Evolutionary conservation across 2,329 filamentous ascomycete species (phyloP), one percentile per base, ranked within the genome.

Genomic region (Sarocladium strictum): DNA sequence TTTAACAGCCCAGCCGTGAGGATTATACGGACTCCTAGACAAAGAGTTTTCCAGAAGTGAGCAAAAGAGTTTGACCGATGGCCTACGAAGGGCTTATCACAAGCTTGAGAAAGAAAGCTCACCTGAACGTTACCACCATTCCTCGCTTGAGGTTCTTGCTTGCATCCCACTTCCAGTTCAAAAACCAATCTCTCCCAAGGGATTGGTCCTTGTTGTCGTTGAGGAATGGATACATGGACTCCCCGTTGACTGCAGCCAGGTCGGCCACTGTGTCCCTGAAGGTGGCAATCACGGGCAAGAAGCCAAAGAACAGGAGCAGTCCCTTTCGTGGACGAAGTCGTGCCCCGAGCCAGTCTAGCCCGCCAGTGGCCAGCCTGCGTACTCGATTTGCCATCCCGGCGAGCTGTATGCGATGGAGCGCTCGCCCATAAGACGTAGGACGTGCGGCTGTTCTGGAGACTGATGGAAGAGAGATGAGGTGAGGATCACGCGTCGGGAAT

Each of bases 201-300:
- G 75, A 83, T 62, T 77, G 75, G 64, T 85, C 75, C 62, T 76
- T 84, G 53, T 85, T 79, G 56, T 83, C 75, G 63, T 92, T 92
- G 54, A 93, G 73, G 58, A 84, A 86, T 1, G 89, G 89, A 54
- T 86, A 86, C 89, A 94, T 94, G 19, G 86, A 90, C 19, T 75
- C 68, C 2, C 85, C 85, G 33, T 75, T 74, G 57, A 88, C 79
- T 56, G 72, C 70, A 3, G 77, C 78, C 43, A 85, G 58, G 59
- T 84, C 80, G 21, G 77, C 80, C 35, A 87, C 76, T 61, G 84
- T 75, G 32, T 78, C 72, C 62, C 85, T 81, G 71, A 87, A 77
- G 67, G 79, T 81, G 56, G 84, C 76, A 50, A 81, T 70, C 14
- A 81, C 77, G 1, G 85, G 85, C 23, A 86, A 67, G 80, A 84